phyloP scores from a whole-genome alignment of 208 protist genomes.

The Wallacemonas sp. region DNA sequence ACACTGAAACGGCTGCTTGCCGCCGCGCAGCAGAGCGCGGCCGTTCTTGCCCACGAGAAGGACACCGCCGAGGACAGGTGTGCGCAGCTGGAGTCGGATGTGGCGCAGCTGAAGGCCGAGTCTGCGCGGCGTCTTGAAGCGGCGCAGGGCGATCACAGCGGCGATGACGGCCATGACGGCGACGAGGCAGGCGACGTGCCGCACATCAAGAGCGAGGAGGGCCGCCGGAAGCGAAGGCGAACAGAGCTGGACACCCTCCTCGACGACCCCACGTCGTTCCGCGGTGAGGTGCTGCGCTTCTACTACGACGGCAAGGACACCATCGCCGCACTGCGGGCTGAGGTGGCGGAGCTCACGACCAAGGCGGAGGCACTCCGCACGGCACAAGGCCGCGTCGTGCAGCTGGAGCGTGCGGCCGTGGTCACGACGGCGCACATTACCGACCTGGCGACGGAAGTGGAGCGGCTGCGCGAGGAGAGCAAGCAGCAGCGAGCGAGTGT shows the following conservation, averaged over 20 bases:
- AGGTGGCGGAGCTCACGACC: conserved; percentile 40
- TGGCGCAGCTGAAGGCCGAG: conserved; percentile 30
- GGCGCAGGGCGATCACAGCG: neutral
- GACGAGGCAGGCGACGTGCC: conserved; percentile 16
- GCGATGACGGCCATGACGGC: conserved; percentile 15
- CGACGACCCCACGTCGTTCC: conserved; percentile 54
- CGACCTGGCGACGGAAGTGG: conserved; percentile 52
- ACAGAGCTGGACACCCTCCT: conserved; percentile 14
- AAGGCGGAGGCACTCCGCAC: conserved; percentile 42
- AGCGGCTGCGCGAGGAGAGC: conserved; percentile 55
- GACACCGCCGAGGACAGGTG: conserved; percentile 16
- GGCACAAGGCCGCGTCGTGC: conserved; percentile 49
- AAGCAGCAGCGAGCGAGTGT: conserved; percentile 52
- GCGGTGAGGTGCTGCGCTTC: conserved; percentile 63
- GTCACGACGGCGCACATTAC: conserved; percentile 47
- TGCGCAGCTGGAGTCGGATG: conserved; percentile 13
- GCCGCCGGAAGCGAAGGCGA: conserved; percentile 27
- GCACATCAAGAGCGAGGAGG: conserved; percentile 49
- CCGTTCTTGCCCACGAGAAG: conserved; percentile 28
- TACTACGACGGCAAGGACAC: conserved; percentile 69
- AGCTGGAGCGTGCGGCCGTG: conserved; percentile 50
- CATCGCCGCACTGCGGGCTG: conserved; percentile 41
- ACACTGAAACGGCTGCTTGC: conserved; percentile 32
- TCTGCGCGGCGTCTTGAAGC: conserved; percentile 26
- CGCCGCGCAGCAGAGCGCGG: conserved; percentile 21